Percentiles rank a stretch among this genome's conserved stretches.
Evolutionary conservation across 345 rosid genomes (phyloP).

Genomic region (Boechera stricta): DNA sequence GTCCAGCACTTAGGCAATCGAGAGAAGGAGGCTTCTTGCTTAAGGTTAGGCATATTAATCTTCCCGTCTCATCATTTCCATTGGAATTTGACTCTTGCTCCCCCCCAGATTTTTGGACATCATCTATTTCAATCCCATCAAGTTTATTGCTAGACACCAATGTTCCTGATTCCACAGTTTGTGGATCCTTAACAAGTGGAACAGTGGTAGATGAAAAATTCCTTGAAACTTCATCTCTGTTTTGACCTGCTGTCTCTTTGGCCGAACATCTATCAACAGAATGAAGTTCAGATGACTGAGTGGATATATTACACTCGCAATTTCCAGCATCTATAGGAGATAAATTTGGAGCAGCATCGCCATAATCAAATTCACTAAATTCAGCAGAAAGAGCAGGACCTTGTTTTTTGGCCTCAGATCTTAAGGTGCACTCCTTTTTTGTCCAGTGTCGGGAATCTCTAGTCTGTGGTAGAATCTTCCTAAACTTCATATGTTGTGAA

Average conservation of each 20-base stretch:
- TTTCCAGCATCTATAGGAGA: slow-evolving; percentile 37
- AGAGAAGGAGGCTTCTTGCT: slow-evolving; percentile 57
- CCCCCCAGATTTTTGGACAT: slow-evolving; percentile 38
- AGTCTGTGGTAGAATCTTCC: slow-evolving; percentile 45
- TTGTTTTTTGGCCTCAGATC: slow-evolving; percentile 44
- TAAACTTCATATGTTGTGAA: slow-evolving; percentile 45
- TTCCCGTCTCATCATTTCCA: slow-evolving; percentile 40
- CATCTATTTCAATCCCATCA: slow-evolving; percentile 27
- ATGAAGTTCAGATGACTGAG: slow-evolving; percentile 36
- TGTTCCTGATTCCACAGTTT: slow-evolving; percentile 32
- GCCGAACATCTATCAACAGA: slow-evolving; percentile 36
- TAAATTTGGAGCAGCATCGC: slow-evolving; percentile 39
- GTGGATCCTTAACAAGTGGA: slow-evolving; percentile 35
- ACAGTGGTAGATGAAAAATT: slow-evolving; percentile 36
- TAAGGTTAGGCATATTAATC: slow-evolving; percentile 55
- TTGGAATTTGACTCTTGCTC: slow-evolving; percentile 40
- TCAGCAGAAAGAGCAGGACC: slow-evolving; percentile 45
- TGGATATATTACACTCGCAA: slow-evolving; percentile 39
- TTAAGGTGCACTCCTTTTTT: slow-evolving; percentile 27
- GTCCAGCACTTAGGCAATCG: slow-evolving; percentile 48
- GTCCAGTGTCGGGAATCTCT: slow-evolving; percentile 31
- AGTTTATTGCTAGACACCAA: slow-evolving; percentile 39
- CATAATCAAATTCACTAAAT: slow-evolving; percentile 41
- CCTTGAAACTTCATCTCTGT: slow-evolving; percentile 34
- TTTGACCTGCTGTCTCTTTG: slow-evolving; percentile 44